Base-by-base conservation (phyloP, 2,329 filamentous ascomycete genomes). In the Exophiala sp. region DNA sequence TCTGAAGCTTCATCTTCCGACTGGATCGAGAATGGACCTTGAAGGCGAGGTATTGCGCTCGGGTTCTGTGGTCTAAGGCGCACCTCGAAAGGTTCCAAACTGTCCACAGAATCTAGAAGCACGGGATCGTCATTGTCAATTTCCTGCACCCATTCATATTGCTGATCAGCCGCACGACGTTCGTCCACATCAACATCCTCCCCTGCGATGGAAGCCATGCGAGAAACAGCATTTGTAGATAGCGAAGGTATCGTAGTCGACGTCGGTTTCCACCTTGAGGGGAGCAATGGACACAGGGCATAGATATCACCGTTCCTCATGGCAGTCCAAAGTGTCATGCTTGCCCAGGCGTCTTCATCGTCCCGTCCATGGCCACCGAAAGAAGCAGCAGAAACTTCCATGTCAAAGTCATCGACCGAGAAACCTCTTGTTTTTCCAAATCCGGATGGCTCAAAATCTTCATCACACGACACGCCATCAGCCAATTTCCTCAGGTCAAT, bases 321-420 rank as follows among this genome's bases (percentile, higher is more conserved):
- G n/a, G 91, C 91, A 47, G 97, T 76, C 89, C 92, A 99, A 9
- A 99, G 78, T 0, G 94, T 97, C 88, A 96, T 96, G 8, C 91
- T 84, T 6, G 91, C 88, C 94, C 94, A 99, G 1, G 81, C 80
- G 64, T 83, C 77, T 60, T 85, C 81, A 35, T 78, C 79, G 50
- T 79, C 76, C 51, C 70, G 74, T 8, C 79, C 81, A 47, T 69
- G 75, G 21, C 91, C 91, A 11, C 91, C 92, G 73, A 99, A 99
- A 68, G 85, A 89, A 47, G 91, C 91, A 1, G 91, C 86, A 3
- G 91, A 90, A 18, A 95, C 90, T 66, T 96, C 89, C 86, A 99
- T 95, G 68, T 97, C 91, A 55, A 95, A 86, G 1, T 83, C 83
- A 68, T 97, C 91, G 0, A 91, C 88, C 1, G 91, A 96, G 65